Conservation (phyloP, 2,329 filamentous ascomycete species). For the Pyricularia pennisetigena region DNA sequence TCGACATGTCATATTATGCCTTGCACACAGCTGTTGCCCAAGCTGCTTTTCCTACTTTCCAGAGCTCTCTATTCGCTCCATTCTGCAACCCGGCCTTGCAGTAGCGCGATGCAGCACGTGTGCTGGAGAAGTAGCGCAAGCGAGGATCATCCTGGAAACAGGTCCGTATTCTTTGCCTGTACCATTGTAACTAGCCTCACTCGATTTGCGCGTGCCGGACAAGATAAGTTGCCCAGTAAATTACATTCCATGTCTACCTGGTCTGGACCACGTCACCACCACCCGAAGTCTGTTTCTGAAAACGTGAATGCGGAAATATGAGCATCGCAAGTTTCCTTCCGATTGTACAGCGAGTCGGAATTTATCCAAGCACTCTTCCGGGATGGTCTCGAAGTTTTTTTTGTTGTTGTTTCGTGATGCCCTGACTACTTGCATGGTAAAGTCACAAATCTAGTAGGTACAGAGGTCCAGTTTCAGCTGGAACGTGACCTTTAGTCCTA, state of each 20-base stretch:
- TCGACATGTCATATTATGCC: background rate
- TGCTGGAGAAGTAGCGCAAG: background rate
- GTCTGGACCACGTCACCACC: too few relatives aligned
- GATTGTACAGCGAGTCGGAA: background rate
- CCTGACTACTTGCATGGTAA: background rate
- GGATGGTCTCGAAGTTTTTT: background rate
- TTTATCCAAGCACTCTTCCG: background rate
- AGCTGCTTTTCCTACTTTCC: background rate
- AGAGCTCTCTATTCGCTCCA: too few relatives aligned
- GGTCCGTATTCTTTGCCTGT: background rate
- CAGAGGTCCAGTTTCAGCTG: background rate
- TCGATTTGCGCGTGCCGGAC: background rate
- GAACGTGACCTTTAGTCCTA: background rate
- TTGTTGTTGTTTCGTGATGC: background rate
- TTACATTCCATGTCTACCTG: too few relatives aligned
- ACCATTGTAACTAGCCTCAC: background rate
- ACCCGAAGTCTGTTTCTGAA: background rate
- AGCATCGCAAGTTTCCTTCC: background rate
- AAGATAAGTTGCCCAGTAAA: background rate
- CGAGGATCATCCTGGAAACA: background rate
- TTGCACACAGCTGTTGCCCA: background rate
- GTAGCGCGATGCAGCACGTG: background rate
- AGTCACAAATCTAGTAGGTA: background rate
- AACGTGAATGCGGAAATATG: background rate
- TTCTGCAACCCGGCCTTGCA: background rate